Evolutionary conservation across 768 basidiomycete genomes (phyloP).

Genomic region (Pulveroboletus sp.): DNA sequence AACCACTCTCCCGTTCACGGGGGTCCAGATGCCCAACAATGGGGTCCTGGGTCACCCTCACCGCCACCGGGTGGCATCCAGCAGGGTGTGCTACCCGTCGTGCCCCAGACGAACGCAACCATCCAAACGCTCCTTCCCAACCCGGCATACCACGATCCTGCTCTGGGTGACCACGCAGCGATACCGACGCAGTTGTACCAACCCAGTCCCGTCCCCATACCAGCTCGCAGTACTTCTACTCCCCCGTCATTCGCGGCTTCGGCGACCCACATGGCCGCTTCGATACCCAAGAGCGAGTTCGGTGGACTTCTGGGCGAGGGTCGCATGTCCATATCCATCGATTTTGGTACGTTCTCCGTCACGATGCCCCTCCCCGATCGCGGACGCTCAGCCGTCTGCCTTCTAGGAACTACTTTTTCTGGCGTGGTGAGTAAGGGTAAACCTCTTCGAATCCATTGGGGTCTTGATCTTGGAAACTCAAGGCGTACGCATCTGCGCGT

Average conservation of each 20-base stretch:
- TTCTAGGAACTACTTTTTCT: conserved; percentile 77
- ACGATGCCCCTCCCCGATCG: background rate
- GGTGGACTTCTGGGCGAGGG: conserved; percentile 50
- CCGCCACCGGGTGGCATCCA: conserved; percentile 20
- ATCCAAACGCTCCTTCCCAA: background rate
- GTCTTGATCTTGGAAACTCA: background rate
- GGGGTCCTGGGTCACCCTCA: conserved; percentile 33
- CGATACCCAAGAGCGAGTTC: conserved; percentile 16
- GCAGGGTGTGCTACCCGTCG: background rate
- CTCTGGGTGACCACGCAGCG: background rate
- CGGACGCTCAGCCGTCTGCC: background rate
- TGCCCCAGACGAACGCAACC: background rate
- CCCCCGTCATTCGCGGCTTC: conserved; percentile 20
- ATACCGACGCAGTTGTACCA: conserved; percentile 21
- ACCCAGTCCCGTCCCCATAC: conserved; percentile 26
- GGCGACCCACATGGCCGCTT: background rate
- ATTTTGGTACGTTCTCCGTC: conserved; percentile 55
- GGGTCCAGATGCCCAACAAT: conserved; percentile 10
- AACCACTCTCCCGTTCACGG: conserved; percentile 22
- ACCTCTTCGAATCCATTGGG: conserved; percentile 2
- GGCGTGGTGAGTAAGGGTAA: conserved; percentile 59
- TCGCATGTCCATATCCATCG: conserved; percentile 78
- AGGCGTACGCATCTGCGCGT: conserved; percentile 86
- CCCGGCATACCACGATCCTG: background rate
- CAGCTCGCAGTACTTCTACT: conserved; percentile 14